Conservation (phyloP, 352 stramenopile genomes). For the Pythium rishiriense region DNA sequence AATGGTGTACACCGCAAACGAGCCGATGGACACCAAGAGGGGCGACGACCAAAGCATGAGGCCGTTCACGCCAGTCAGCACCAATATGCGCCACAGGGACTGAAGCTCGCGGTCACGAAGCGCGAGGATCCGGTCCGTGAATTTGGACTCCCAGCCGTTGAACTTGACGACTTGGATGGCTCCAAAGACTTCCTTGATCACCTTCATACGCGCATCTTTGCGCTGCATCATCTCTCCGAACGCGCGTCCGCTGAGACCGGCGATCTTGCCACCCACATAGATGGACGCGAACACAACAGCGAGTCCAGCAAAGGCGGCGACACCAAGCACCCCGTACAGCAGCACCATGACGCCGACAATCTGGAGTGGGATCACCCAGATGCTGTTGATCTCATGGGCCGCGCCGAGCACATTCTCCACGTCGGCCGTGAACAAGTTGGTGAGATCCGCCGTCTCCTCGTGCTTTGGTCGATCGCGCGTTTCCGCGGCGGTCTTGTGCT, state of each 20-base stretch:
- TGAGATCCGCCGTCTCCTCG: conserved; percentile 56
- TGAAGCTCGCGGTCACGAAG: conserved; percentile 73
- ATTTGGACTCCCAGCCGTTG: conserved; percentile 88
- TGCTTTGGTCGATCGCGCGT: too few species aligned
- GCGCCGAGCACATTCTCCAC: conserved; percentile 50
- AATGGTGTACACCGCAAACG: conserved; percentile 50
- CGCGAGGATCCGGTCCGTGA: conserved; percentile 83
- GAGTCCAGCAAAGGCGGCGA: conserved; percentile 29
- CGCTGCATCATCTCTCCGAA: conserved; percentile 22
- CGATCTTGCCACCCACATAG: conserved; percentile 8
- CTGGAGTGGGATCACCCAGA: conserved; percentile 34
- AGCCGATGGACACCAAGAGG: conserved; percentile 43
- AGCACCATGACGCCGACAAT: conserved; percentile 27
- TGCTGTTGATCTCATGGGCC: conserved; percentile 33
- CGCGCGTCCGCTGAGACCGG: conserved; percentile 10
- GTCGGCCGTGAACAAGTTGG: conserved; percentile 94
- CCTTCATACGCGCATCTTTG: conserved; percentile 37
- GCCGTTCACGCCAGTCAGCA: conserved; percentile 58
- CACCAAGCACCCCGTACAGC: conserved; percentile 21
- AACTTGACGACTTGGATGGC: conserved; percentile 89
- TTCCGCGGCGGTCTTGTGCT: conserved; percentile 10
- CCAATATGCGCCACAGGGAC: conserved; percentile 49
- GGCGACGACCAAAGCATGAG: conserved; percentile 55
- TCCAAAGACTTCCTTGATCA: conserved; percentile 39
- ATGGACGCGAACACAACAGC: conserved; percentile 21